Conservation (phyloP, 2,329 filamentous ascomycete genomes). For the Penicillium sp. region DNA sequence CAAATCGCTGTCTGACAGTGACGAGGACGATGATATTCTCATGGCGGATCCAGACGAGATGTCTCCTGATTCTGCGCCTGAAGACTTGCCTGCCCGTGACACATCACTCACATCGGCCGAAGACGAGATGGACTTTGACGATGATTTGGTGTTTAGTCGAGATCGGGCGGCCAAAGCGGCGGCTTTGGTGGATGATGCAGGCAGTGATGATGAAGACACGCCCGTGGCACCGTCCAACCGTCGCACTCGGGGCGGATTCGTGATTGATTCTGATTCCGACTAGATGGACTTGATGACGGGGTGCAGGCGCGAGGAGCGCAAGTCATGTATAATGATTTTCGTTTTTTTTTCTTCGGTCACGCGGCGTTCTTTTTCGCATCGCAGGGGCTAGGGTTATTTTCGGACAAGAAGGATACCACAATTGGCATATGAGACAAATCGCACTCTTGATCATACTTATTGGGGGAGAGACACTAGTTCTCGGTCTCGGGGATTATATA, state of each 20-base stretch:
- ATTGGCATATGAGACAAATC: too few relatives aligned
- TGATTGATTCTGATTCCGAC: conserved; percentile 42
- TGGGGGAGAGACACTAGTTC: too few relatives aligned
- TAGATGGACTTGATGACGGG: conserved; percentile 8
- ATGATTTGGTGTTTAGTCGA: conserved; percentile 29
- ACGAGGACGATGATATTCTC: conserved; percentile 19
- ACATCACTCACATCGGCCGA: conserved; percentile 25
- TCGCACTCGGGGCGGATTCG: conserved; percentile 36
- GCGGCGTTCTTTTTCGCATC: too few relatives aligned
- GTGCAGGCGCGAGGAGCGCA: too few relatives aligned
- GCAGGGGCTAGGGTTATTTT: too few relatives aligned
- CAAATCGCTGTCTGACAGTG: conserved; percentile 14
- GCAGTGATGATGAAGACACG: conserved; percentile 30
- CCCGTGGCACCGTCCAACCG: conserved; percentile 28
- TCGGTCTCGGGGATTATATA: too few relatives aligned
- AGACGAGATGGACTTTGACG: conserved; percentile 30
- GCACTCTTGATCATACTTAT: too few relatives aligned
- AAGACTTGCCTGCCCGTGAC: conserved; percentile 12
- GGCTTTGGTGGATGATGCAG: conserved; percentile 9
- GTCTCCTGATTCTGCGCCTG: conserved; percentile 14
- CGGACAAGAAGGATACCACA: too few relatives aligned
- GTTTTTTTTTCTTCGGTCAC: too few relatives aligned
- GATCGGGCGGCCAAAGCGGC: conserved; percentile 16
- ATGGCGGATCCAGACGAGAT: conserved; percentile 22
- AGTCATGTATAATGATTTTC: too few relatives aligned